phyloP scores from a whole-genome alignment of 176 grass and related monocot genomes.

The Triticum turgidum region DNA sequence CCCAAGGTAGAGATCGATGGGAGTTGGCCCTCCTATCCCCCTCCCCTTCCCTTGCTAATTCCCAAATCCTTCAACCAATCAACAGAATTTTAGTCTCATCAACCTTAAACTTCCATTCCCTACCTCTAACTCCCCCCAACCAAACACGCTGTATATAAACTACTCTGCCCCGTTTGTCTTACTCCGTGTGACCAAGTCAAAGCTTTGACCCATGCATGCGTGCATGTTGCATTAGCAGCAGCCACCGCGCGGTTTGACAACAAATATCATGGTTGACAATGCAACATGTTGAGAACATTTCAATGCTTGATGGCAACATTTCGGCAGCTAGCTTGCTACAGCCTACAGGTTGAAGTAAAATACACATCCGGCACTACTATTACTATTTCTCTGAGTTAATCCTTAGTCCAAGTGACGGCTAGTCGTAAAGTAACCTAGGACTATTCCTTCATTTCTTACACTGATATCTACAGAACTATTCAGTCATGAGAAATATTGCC shows the following conservation, averaged over 20 bases:
- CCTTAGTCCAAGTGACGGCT: not conserved
- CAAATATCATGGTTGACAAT: not conserved
- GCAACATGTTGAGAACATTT: not conserved
- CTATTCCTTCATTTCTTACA: not conserved
- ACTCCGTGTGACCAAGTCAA: not conserved
- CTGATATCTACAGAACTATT: no score
- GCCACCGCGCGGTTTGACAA: constrained; percentile 16
- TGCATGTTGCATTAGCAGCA: constrained; percentile 26
- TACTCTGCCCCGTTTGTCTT: not conserved
- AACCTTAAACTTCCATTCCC: no score
- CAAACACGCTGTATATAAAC: no score
- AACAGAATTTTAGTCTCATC: no score
- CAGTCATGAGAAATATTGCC: no score
- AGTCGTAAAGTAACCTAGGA: not conserved
- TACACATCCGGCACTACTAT: not conserved
- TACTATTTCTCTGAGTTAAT: no score
- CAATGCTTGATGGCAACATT: constrained; percentile 17
- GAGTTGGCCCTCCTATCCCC: no score
- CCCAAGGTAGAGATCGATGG: no score
- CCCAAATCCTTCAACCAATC: no score
- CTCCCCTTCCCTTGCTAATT: no score
- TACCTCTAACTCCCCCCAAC: no score
- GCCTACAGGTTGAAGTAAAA: not conserved
- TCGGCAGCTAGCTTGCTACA: not conserved
- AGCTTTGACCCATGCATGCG: constrained; percentile 22